A percentile compares a stretch with the other conserved stretches of the same genome.
Evolutionary conservation across 2,329 filamentous ascomycete species (phyloP).

Genomic region (Aspergillus sp.): DNA sequence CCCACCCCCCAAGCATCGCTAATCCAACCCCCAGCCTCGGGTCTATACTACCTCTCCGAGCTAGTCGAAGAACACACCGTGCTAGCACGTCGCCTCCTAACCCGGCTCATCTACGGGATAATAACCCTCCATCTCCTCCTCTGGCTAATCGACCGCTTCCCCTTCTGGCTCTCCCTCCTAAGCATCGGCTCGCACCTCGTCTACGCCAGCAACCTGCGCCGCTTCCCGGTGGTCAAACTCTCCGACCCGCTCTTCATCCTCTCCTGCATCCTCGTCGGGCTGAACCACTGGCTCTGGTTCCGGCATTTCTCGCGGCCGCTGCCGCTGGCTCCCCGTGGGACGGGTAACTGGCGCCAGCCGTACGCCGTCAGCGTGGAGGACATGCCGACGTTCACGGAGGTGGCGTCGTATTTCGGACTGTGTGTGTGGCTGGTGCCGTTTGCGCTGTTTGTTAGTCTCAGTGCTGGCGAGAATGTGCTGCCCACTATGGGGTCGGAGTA

Average conservation of each 20-base stretch:
- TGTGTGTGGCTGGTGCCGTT: slow-evolving; percentile 98
- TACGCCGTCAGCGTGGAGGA: slow-evolving; percentile 44
- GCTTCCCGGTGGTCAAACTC: slow-evolving; percentile 76
- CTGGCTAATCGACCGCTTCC: slow-evolving; percentile 80
- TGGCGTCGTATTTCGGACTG: slow-evolving; percentile 92
- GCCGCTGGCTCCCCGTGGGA: slow-evolving; percentile 33
- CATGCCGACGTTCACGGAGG: slow-evolving; percentile 84
- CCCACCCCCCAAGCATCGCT: too few relatives aligned
- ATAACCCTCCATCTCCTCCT: slow-evolving; percentile 73
- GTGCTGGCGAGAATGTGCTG: slow-evolving; percentile 90
- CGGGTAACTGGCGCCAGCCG: slow-evolving; percentile 35
- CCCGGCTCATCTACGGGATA: slow-evolving; percentile 78
- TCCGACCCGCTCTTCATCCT: slow-evolving; percentile 81
- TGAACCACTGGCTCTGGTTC: slow-evolving; percentile 97
- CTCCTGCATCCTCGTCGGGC: slow-evolving; percentile 79
- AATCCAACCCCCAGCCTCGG: slow-evolving; percentile 64
- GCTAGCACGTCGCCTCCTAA: slow-evolving; percentile 81
- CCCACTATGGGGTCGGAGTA: slow-evolving; percentile 85
- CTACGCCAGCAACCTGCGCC: slow-evolving; percentile 82
- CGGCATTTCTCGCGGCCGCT: slow-evolving; percentile 75
- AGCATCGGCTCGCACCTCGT: slow-evolving; percentile 78
- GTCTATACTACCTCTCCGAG: slow-evolving; percentile 96
- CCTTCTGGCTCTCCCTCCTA: slow-evolving; percentile 69
- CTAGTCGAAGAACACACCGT: slow-evolving; percentile 98
- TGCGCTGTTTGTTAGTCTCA: slow-evolving; percentile 88